Conservation (phyloP, 306 rosid genomes). For the Lotus japonicus region DNA sequence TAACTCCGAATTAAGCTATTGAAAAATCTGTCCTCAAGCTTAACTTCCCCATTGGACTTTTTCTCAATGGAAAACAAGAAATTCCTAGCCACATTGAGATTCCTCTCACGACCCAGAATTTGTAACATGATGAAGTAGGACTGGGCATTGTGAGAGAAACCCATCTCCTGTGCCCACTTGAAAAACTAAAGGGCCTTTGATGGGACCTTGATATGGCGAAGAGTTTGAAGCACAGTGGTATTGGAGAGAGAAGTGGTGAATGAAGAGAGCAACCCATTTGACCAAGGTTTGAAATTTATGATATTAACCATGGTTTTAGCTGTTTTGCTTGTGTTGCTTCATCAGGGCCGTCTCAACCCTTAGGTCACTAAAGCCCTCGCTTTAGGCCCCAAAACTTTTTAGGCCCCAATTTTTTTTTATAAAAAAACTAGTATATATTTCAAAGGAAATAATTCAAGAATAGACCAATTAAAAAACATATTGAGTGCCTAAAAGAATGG, state of each 20-base stretch:
- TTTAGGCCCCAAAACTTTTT: too few relatives aligned
- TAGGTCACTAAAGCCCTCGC: too few relatives aligned
- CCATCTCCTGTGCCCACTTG: slow-evolving; percentile 50
- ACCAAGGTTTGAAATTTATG: slow-evolving; percentile 52
- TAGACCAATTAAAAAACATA: too few relatives aligned
- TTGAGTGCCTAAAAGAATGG: too few relatives aligned
- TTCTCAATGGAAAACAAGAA: slow-evolving; percentile 63
- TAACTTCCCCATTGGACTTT: slow-evolving; percentile 52
- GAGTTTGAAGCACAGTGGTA: slow-evolving; percentile 56
- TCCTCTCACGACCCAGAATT: slow-evolving; percentile 47
- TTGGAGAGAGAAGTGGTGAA: slow-evolving; percentile 46
- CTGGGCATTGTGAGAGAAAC: slow-evolving; percentile 49
- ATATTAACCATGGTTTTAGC: slow-evolving; percentile 46
- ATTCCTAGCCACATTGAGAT: slow-evolving; percentile 67
- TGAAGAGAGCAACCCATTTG: slow-evolving; percentile 37
- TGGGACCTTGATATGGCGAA: slow-evolving; percentile 42
- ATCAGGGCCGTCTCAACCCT: too few relatives aligned
- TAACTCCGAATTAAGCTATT: slow-evolving; percentile 69
- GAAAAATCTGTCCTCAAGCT: slow-evolving; percentile 62
- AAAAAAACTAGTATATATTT: too few relatives aligned
- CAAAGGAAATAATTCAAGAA: too few relatives aligned
- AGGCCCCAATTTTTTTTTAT: too few relatives aligned
- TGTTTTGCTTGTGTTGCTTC: slow-evolving; percentile 34
- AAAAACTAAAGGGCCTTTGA: slow-evolving; percentile 54
- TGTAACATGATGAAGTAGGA: slow-evolving; percentile 57